A percentile compares a stretch with the other conserved stretches of the same genome.
Evolutionary conservation across 108 stramenopile species (phyloP).

Genomic region (Cyclotella baltica): DNA sequence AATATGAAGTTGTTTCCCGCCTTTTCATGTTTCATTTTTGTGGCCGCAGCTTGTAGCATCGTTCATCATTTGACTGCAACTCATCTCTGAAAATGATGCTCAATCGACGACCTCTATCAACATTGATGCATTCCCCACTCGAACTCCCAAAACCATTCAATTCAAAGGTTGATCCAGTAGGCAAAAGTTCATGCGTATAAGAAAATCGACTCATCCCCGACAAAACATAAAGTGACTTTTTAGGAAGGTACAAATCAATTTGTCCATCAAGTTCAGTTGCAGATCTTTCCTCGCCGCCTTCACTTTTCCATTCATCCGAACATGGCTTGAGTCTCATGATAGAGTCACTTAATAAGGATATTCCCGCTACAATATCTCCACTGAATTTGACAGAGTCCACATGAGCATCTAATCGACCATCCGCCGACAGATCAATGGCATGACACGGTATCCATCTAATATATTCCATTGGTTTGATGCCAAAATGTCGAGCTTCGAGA

Average conservation of each 20-base stretch:
- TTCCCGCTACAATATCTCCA: constrained; percentile 88
- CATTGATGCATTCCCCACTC: constrained; percentile 30
- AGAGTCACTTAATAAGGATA: constrained; percentile 73
- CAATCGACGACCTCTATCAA: constrained; percentile 66
- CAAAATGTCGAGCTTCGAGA: constrained; percentile 57
- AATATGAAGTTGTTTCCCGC: too few species aligned
- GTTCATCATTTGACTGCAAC: neutral
- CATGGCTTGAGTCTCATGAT: constrained; percentile 80
- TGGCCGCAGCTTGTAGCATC: too few species aligned
- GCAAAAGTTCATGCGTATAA: constrained; percentile 80
- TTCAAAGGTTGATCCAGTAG: constrained; percentile 57
- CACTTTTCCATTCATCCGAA: constrained; percentile 33
- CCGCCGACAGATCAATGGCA: constrained; percentile 78
- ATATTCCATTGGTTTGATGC: constrained; percentile 1
- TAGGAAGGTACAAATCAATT: constrained; percentile 81
- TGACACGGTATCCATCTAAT: constrained; percentile 84
- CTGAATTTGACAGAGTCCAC: constrained; percentile 93
- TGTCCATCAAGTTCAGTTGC: constrained; percentile 28
- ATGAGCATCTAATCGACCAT: constrained; percentile 85
- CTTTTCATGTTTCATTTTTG: too few species aligned
- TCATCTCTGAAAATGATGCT: constrained; percentile 86
- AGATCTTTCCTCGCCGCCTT: constrained; percentile 17
- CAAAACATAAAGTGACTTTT: constrained; percentile 76
- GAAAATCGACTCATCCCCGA: constrained; percentile 69
- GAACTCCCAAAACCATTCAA: neutral